Conservation (phyloP, 495 filamentous ascomycete genomes). For the Lasiosphaeria hispida region DNA sequence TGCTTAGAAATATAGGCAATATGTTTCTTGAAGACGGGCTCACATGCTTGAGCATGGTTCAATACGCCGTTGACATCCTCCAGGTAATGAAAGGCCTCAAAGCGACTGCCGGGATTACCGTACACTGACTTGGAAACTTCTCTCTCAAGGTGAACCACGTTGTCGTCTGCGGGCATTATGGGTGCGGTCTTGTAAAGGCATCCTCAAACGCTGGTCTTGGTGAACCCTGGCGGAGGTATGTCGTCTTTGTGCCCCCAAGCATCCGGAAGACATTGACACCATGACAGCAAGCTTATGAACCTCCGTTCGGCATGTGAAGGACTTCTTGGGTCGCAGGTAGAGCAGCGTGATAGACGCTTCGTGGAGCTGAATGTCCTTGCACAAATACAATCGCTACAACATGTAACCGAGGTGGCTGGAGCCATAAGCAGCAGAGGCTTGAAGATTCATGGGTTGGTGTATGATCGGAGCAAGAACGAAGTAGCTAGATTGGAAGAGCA, state of each 20-base stretch:
- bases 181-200: slow-evolving; percentile 38
- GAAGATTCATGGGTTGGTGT: slow-evolving; percentile 55
- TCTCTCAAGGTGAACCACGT: slow-evolving; percentile 45
- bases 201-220: slow-evolving; percentile 7
- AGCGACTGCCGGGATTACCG: too few species aligned
- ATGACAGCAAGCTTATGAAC: slow-evolving; percentile 14
- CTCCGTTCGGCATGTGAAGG: slow-evolving; percentile 3
- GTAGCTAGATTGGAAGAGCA: slow-evolving; percentile 46
- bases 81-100: too few species aligned
- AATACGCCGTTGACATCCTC: slow-evolving; percentile 36
- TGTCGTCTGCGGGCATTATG: slow-evolving; percentile 46
- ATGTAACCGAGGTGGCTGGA: slow-evolving; percentile 46
- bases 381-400: slow-evolving; percentile 48
- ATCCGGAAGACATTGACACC: not conserved
- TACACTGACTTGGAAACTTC: too few species aligned
- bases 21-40: slow-evolving; percentile 39
- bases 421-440: slow-evolving; percentile 53
- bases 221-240: slow-evolving; percentile 9
- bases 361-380: slow-evolving; percentile 55
- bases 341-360: slow-evolving; percentile 24
- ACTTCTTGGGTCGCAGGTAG: not conserved
- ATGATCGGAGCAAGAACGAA: slow-evolving; percentile 5
- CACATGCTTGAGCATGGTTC: slow-evolving; percentile 33
- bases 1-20: slow-evolving; percentile 42
- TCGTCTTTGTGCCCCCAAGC: too few species aligned